A percentile compares a stretch with the other conserved stretches of the same genome.
Evolutionary conservation across 768 basidiomycete species (phyloP).

Genomic region (Holtermannia corniformis): DNA sequence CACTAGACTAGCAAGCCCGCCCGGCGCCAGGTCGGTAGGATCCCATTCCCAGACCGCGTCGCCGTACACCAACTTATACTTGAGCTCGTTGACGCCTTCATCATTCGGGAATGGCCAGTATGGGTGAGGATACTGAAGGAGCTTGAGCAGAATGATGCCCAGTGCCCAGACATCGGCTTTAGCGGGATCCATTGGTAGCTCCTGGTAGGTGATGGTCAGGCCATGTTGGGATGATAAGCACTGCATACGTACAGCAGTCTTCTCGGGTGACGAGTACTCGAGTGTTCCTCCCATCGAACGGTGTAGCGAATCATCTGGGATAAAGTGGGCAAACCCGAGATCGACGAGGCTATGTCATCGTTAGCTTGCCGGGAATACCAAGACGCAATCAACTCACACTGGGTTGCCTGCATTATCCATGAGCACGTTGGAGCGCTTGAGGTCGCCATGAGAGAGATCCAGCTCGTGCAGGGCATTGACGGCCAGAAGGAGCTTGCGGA

Average conservation of each 20-base stretch:
- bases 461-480: slow-evolving; percentile 29
- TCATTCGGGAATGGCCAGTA: slow-evolving; percentile 10
- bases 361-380: background rate
- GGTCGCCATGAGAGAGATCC: slow-evolving; percentile 47
- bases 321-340: slow-evolving; percentile 38
- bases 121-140: slow-evolving; percentile 25
- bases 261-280: slow-evolving; percentile 39
- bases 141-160: slow-evolving; percentile 32
- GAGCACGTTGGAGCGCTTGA: slow-evolving; percentile 46
- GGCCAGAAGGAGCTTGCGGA: slow-evolving; percentile 23
- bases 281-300: slow-evolving; percentile 34
- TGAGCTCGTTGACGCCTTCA: slow-evolving; percentile 21
- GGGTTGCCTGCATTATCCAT: slow-evolving; percentile 33
- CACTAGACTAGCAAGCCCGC: slow-evolving; percentile 21
- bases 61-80: slow-evolving; percentile 16
- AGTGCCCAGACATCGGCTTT: slow-evolving; percentile 37
- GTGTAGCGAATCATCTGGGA: slow-evolving; percentile 14
- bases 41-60: slow-evolving; percentile 3
- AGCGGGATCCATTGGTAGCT: slow-evolving; percentile 20
- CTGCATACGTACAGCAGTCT: slow-evolving; percentile 19
- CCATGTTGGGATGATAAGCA: too few relatives aligned
- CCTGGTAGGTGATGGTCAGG: slow-evolving; percentile 5
- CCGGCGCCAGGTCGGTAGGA: slow-evolving; percentile 3
- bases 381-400: background rate
- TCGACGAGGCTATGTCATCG: slow-evolving; percentile 17